phyloP scores from a whole-genome alignment of 805 yeast genomes.

The Lachancea thermotolerans region DNA sequence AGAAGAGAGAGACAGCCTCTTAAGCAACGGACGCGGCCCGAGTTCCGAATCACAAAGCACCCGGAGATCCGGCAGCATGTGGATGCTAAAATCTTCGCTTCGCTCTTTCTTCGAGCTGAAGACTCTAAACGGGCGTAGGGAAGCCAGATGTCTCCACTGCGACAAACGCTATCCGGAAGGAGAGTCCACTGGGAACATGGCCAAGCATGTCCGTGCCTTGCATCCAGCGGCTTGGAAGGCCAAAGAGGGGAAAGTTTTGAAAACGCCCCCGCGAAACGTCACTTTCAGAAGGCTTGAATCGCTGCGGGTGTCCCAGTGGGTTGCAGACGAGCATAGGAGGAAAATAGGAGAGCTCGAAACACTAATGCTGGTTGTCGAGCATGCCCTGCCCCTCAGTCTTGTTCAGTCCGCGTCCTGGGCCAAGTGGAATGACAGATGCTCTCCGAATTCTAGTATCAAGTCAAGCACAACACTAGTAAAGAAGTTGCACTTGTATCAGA shows the following conservation, averaged over 20 bases:
- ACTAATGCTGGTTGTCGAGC: conserved; percentile 1
- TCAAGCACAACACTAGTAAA: conserved; percentile 3
- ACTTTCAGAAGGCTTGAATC: background rate
- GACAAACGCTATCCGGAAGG: conserved; percentile 3
- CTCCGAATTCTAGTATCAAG: background rate
- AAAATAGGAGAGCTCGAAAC: conserved; percentile 1
- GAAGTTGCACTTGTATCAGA: background rate
- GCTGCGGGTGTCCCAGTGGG: background rate
- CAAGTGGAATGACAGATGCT: background rate
- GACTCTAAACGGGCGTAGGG: background rate
- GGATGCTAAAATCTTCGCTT: conserved; percentile 6
- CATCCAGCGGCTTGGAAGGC: conserved; percentile 5
- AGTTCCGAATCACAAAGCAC: too few species aligned
- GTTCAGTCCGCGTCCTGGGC: conserved; percentile 2
- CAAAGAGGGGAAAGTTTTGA: background rate
- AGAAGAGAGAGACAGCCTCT: too few species aligned
- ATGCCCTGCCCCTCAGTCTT: conserved; percentile 1
- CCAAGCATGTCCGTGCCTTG: conserved; percentile 3
- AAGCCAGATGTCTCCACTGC: conserved; percentile 2
- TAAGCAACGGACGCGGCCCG: too few species aligned
- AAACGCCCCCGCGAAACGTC: background rate
- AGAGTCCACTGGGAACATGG: conserved; percentile 5
- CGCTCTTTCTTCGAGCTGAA: conserved; percentile 1
- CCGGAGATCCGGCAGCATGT: background rate
- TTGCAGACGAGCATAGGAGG: background rate